phyloP scores from a whole-genome alignment of 192 early-diverging fungal species.

The Coemansia sp. region DNA sequence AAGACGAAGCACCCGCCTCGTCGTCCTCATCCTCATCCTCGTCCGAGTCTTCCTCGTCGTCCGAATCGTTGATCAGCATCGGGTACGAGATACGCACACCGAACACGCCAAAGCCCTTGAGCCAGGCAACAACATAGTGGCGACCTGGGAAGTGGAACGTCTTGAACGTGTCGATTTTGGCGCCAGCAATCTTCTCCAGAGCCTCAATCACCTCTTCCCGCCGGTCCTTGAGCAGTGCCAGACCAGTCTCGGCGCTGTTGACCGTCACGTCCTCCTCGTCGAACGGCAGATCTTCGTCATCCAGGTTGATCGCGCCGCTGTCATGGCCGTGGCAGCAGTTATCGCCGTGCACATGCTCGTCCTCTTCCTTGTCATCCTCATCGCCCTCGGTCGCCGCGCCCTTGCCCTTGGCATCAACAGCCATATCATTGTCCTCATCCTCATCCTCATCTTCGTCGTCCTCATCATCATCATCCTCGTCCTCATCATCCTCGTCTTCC shows the following conservation, averaged over 20 bases:
- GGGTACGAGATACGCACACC: conserved; percentile 55
- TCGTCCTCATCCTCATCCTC: conserved; percentile 35
- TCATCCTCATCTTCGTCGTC: conserved; percentile 19
- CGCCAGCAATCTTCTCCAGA: conserved; percentile 44
- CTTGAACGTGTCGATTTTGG: conserved; percentile 53
- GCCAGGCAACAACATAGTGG: conserved; percentile 54
- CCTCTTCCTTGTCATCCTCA: conserved; percentile 26
- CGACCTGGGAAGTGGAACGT: conserved; percentile 53
- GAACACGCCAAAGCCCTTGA: conserved; percentile 52
- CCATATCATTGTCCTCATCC: conserved; percentile 11
- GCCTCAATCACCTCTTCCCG: conserved; percentile 23
- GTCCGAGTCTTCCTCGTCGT: conserved; percentile 16
- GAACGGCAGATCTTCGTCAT: conserved; percentile 45
- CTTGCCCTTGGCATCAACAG: conserved; percentile 14
- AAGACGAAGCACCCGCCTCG: conserved; percentile 9
- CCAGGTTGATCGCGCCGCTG: conserved; percentile 14
- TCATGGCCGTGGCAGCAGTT: conserved; percentile 44
- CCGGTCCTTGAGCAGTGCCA: conserved; percentile 49
- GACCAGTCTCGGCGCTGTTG: conserved; percentile 28
- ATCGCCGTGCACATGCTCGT: conserved; percentile 51
- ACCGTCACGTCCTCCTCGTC: conserved; percentile 38
- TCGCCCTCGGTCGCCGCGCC: conserved; percentile 19
- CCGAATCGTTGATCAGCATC: conserved; percentile 43
- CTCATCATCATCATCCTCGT: conserved; percentile 20
- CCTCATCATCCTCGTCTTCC: conserved; percentile 41